phyloP scores from a whole-genome alignment of 257 asterid genomes.

The Solanum chiquidenum region DNA sequence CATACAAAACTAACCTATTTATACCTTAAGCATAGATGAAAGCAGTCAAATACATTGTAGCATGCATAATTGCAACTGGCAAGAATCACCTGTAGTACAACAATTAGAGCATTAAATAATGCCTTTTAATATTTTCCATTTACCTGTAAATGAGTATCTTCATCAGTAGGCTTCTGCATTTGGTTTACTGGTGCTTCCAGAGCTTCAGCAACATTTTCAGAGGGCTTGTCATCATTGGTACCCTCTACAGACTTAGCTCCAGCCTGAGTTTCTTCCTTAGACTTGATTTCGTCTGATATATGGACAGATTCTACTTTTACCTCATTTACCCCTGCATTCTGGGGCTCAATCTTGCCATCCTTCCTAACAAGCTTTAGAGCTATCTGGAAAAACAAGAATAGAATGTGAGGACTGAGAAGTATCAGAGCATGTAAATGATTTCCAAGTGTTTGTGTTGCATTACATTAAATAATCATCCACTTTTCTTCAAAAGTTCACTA shows the following conservation, averaged over 20 bases:
- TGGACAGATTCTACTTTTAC: conserved; percentile 23
- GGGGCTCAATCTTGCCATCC: conserved; percentile 30
- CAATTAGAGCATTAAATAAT: background rate
- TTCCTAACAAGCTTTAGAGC: conserved; percentile 79
- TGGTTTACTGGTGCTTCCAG: conserved; percentile 14
- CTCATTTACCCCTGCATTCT: conserved; percentile 8
- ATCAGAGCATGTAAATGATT: background rate
- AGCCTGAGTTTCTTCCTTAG: conserved; percentile 15
- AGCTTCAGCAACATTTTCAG: conserved; percentile 30
- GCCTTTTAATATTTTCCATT: background rate
- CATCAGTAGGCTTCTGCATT: conserved; percentile 13
- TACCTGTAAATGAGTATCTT: background rate
- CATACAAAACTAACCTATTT: background rate
- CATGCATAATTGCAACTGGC: background rate
- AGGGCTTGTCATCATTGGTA: conserved; percentile 5
- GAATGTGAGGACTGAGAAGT: background rate
- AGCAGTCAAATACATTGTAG: background rate
- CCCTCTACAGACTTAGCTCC: conserved; percentile 20
- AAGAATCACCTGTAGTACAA: background rate
- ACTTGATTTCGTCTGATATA: conserved; percentile 7
- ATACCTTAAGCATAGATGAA: background rate
- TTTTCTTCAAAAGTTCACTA: background rate
- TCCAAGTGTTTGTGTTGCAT: background rate
- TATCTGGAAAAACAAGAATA: conserved; percentile 37
- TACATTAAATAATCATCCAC: background rate